Conservation (phyloP, 352 stramenopile species). For the Pythium apleroticum region DNA sequence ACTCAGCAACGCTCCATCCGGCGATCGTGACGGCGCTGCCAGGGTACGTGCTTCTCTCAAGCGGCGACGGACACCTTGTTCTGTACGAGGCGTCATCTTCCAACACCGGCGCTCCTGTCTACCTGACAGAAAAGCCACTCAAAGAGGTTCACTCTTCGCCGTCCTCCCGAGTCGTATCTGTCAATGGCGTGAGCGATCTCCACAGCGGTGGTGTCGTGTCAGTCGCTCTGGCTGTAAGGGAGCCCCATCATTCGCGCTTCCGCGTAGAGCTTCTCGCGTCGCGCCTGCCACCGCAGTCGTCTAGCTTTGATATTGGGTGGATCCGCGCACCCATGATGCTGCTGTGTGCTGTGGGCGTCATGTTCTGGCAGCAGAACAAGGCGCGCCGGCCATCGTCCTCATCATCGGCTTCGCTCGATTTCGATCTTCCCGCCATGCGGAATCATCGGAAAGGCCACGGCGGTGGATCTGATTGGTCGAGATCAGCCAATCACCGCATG, state of each 20-base stretch:
- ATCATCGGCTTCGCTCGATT: neutral
- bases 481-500: constrained; percentile 21
- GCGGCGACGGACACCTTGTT: constrained; percentile 20
- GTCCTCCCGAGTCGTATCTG: constrained; percentile 1
- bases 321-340: constrained; percentile 42
- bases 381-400: constrained; percentile 15
- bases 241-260: neutral
- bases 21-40: constrained; percentile 28
- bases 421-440: neutral
- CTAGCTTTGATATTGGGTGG: constrained; percentile 37
- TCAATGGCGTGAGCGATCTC: constrained; percentile 20
- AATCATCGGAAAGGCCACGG: constrained; percentile 7
- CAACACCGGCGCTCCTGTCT: constrained; percentile 9
- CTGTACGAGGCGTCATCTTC: constrained; percentile 28
- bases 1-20: neutral
- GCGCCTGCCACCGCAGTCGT: constrained; percentile 22
- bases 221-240: neutral
- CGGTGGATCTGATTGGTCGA: constrained; percentile 21
- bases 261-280: constrained; percentile 32
- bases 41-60: constrained; percentile 29
- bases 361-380: constrained; percentile 43
- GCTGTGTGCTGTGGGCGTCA: constrained; percentile 37
- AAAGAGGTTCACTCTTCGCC: neutral
- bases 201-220: constrained; percentile 3
- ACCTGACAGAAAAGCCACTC: constrained; percentile 26